Conservation (phyloP, 1,284 basidiomycete species). For the Wallemia ichthyophaga region DNA sequence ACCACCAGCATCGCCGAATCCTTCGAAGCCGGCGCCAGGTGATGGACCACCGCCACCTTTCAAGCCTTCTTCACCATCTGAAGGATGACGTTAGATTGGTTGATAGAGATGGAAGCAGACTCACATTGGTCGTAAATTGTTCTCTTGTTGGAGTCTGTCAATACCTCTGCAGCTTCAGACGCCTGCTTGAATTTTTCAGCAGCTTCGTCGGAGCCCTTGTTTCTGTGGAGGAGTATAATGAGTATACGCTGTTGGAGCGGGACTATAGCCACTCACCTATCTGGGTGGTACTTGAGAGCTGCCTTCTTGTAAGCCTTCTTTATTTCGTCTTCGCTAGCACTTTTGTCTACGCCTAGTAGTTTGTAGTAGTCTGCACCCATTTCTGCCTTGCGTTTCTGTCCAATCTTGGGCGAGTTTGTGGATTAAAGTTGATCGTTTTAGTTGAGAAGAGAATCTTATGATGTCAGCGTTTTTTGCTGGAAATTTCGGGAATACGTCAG, state of each 20-base stretch:
- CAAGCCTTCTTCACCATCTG: slow-evolving; percentile 10
- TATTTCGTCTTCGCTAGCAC: background rate
- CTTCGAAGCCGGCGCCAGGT: slow-evolving; percentile 1
- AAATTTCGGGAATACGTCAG: background rate
- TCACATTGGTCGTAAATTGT: background rate
- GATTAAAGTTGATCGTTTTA: background rate
- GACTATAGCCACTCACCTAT: background rate
- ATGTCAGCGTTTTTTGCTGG: background rate
- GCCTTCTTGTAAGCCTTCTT: background rate
- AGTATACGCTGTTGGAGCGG: background rate
- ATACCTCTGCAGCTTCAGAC: background rate
- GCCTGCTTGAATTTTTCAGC: background rate
- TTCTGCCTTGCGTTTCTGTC: background rate
- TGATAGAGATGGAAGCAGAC: background rate
- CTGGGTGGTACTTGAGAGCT: background rate
- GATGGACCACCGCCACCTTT: slow-evolving; percentile 19
- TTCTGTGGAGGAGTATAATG: background rate
- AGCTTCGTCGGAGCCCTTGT: background rate
- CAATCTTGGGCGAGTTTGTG: background rate
- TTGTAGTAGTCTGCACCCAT: background rate
- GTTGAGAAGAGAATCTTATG: background rate
- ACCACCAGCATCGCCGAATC: slow-evolving; percentile 15
- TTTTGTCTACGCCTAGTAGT: background rate
- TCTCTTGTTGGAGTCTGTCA: background rate
- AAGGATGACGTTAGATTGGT: background rate